These are phyloP conservation scores for Proliferodiscus dingleyae DNA, from an alignment of 2,329 filamentous ascomycete species.

Conservation along the genomic window DNA sequence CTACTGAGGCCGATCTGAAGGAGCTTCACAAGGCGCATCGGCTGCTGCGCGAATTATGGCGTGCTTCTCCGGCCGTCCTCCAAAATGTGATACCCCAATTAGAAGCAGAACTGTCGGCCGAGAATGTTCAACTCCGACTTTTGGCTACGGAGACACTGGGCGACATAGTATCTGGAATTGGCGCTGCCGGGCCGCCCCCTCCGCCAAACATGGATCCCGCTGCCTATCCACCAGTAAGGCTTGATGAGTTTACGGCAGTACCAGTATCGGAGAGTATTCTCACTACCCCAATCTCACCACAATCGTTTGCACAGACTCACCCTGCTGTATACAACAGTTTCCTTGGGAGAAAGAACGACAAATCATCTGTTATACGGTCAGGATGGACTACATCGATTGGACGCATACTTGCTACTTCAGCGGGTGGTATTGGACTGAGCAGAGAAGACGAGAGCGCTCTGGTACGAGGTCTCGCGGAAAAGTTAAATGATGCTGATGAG, in stretches of 20 bases:
- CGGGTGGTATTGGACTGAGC: conserved; percentile 82
- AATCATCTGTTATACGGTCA: conserved; percentile 72
- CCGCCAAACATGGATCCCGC: conserved; percentile 69
- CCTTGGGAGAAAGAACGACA: conserved; percentile 79
- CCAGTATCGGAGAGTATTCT: conserved; percentile 57
- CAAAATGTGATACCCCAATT: conserved; percentile 92
- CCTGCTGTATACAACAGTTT: conserved; percentile 77
- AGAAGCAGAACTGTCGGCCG: conserved; percentile 84
- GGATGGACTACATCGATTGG: conserved; percentile 83
- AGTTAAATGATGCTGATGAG: conserved; percentile 84
- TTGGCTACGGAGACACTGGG: conserved; percentile 92
- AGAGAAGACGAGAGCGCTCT: conserved; percentile 74
- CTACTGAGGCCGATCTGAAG: conserved; percentile 77
- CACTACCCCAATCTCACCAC: conserved; percentile 77
- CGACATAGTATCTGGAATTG: conserved; percentile 90
- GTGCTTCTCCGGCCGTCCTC: conserved; percentile 80
- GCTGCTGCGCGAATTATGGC: conserved; percentile 88
- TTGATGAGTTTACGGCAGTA: conserved; percentile 53
- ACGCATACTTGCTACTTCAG: conserved; percentile 84
- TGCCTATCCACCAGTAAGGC: conserved; percentile 72
- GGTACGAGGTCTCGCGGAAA: conserved; percentile 69
- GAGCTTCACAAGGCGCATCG: conserved; percentile 87
- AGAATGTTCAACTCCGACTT: conserved; percentile 79
- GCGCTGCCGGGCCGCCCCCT: conserved; percentile 79
- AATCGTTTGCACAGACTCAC: conserved; percentile 84